These are phyloP conservation scores for Sideroxylon spinosum DNA, from an alignment of 179 eudicot species.

Conservation along the genomic window DNA sequence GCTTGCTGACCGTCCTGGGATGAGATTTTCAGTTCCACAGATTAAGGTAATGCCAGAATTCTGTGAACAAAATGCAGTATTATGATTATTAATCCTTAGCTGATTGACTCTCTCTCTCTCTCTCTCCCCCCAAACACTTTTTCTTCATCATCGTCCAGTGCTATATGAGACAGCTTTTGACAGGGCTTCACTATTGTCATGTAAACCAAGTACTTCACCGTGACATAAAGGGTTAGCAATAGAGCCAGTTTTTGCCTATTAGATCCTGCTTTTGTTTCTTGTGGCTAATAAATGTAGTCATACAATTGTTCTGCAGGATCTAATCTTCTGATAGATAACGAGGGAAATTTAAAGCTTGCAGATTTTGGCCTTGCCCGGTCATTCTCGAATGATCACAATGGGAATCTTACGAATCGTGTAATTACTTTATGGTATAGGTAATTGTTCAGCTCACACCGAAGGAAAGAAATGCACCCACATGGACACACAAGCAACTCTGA, in stretches of 20 bases:
- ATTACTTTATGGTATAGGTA: slow-evolving; percentile 97
- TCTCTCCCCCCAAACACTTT: not conserved
- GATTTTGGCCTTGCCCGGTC: slow-evolving; percentile 99
- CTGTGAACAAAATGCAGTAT: not conserved
- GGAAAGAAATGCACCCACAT: not conserved
- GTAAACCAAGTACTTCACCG: slow-evolving; percentile 94
- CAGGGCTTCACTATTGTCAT: slow-evolving; percentile 97
- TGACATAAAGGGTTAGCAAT: slow-evolving; percentile 74
- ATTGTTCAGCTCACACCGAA: not conserved
- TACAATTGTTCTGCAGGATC: slow-evolving; percentile 50
- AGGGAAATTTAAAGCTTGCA: slow-evolving; percentile 90
- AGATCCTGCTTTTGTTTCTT: not conserved
- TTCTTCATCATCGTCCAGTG: slow-evolving; percentile 47
- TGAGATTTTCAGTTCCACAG: slow-evolving; percentile 86
- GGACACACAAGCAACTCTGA: not conserved
- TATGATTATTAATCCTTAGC: not conserved
- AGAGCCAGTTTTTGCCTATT: not conserved
- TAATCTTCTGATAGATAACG: slow-evolving; percentile 91
- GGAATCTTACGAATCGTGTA: slow-evolving; percentile 91
- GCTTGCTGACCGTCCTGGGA: slow-evolving; percentile 92
- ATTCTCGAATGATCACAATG: slow-evolving; percentile 80
- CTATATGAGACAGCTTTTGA: slow-evolving; percentile 92
- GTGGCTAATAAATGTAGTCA: not conserved
- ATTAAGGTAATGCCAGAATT: slow-evolving; percentile 51
- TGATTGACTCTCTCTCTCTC: not conserved